These are phyloP conservation scores for Puccinia polysora DNA, from an alignment of 1,284 basidiomycete species.

Conservation along the genomic window DNA sequence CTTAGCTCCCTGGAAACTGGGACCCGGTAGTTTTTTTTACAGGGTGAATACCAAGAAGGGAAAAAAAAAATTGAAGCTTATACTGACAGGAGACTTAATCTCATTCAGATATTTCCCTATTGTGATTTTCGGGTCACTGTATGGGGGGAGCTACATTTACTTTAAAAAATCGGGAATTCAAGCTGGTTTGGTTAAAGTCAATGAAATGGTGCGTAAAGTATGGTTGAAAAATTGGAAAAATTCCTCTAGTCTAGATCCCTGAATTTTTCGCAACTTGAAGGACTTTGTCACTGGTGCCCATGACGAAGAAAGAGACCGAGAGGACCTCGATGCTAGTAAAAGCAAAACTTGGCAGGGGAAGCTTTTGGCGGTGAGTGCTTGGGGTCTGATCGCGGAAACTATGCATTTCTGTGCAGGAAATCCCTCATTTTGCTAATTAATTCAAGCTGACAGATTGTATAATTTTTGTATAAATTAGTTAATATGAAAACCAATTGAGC, in stretches of 20 bases:
- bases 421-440: too few relatives aligned
- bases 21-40: constrained; percentile 13
- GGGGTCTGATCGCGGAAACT: too few relatives aligned
- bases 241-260: neutral
- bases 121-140: constrained; percentile 1
- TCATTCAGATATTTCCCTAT: constrained; percentile 13
- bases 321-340: too few relatives aligned
- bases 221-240: neutral
- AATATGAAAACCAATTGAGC: too few relatives aligned
- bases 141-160: constrained; percentile 18
- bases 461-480: too few relatives aligned
- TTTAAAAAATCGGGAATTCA: neutral
- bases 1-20: constrained; percentile 17
- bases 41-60: neutral
- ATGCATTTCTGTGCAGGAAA: too few relatives aligned
- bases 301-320: constrained; percentile 12
- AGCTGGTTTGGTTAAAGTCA: neutral
- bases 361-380: too few relatives aligned
- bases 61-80: neutral
- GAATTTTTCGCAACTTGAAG: neutral
- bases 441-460: too few relatives aligned
- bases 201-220: neutral
- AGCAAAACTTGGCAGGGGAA: too few relatives aligned
- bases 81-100: too few relatives aligned
- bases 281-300: constrained; percentile 16